Evolutionary conservation across 2,329 filamentous ascomycete species (phyloP).

Genomic region (Pseudogymnoascus sp.): DNA sequence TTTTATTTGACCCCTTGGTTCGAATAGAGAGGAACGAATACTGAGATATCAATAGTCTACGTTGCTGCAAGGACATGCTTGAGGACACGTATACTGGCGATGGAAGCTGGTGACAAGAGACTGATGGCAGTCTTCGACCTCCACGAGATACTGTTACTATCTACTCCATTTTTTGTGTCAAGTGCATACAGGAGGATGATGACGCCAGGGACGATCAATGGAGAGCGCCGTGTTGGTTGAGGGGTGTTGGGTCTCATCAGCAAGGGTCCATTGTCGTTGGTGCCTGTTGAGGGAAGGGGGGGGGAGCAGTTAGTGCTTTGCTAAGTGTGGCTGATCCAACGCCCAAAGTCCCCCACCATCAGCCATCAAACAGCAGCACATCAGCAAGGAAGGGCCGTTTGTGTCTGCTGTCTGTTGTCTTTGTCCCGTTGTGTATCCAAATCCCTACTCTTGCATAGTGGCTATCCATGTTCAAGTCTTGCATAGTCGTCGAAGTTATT

Average conservation of each 20-base stretch:
- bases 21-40: background rate
- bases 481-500: background rate
- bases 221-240: background rate
- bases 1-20: conserved; percentile 7
- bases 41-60: background rate
- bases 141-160: background rate
- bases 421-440: background rate
- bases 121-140: background rate
- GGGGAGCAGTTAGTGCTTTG: background rate
- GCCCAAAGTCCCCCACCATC: background rate
- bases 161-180: conserved; percentile 9
- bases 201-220: conserved; percentile 4
- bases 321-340: conserved; percentile 7
- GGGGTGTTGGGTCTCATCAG: conserved; percentile 9
- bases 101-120: background rate
- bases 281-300: conserved; percentile 5
- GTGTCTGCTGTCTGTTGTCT: background rate
- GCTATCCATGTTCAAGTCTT: background rate
- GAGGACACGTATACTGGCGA: background rate
- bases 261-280: conserved; percentile 6
- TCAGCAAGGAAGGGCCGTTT: background rate
- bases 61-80: background rate
- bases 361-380: background rate
- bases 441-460: background rate
- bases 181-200: background rate